Percentiles rank a stretch among this genome's conserved stretches.
Evolutionary conservation across 2,329 filamentous ascomycete species (phyloP).

Genomic region (Lecanoromycetidae sp.): DNA sequence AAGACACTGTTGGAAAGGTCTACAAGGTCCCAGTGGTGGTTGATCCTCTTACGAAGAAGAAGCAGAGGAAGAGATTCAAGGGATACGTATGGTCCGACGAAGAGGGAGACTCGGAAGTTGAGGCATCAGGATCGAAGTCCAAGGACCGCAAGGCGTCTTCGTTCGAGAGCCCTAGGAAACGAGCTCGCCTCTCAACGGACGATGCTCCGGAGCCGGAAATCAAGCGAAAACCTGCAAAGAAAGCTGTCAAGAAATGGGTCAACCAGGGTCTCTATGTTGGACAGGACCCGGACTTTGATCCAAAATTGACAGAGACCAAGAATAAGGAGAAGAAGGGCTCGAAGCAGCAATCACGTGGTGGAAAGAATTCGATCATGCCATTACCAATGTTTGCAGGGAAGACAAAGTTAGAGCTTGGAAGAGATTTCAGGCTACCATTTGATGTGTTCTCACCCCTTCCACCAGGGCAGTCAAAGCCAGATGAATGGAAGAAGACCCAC

Average conservation of each 20-base stretch:
- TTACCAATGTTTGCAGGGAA: slow-evolving; percentile 68
- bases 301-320: slow-evolving; percentile 38
- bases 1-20: no score
- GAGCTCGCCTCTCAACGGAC: slow-evolving; percentile 28
- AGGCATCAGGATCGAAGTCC: no score
- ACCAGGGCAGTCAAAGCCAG: slow-evolving; percentile 75
- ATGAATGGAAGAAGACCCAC: slow-evolving; percentile 84
- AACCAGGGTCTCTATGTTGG: slow-evolving; percentile 77
- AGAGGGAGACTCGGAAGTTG: no score
- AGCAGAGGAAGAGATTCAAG: no score
- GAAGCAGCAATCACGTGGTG: slow-evolving; percentile 30
- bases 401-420: slow-evolving; percentile 55
- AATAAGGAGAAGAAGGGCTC: slow-evolving; percentile 29
- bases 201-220: slow-evolving; percentile 17
- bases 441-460: slow-evolving; percentile 81
- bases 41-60: no score
- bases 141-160: no score
- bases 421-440: slow-evolving; percentile 80
- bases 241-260: slow-evolving; percentile 42
- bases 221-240: slow-evolving; percentile 17
- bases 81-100: no score
- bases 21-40: no score
- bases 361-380: slow-evolving; percentile 51
- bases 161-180: slow-evolving; percentile 29
- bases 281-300: slow-evolving; percentile 45